These are phyloP conservation scores for Clavispora asparagi DNA, from an alignment of 805 yeast genomes.

Conservation along the genomic window DNA sequence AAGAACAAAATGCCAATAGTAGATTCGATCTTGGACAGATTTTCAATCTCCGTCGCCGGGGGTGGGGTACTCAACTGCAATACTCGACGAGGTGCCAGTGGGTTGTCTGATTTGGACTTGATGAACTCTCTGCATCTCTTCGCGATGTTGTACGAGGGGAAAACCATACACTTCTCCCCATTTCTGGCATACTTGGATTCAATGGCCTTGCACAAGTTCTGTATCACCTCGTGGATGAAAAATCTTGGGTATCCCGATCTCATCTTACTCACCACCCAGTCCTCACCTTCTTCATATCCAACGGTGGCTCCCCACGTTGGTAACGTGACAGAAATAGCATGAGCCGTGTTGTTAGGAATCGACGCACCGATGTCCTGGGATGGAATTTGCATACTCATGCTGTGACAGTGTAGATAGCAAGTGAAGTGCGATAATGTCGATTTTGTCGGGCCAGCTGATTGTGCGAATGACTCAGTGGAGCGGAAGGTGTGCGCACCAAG, in stretches of 20 bases:
- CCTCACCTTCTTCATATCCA: slow-evolving; percentile 88
- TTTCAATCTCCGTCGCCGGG: slow-evolving; percentile 57
- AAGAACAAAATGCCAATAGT: slow-evolving; percentile 77
- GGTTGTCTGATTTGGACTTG: slow-evolving; percentile 30
- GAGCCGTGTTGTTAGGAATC: slow-evolving; percentile 84
- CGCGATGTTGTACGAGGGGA: slow-evolving; percentile 75
- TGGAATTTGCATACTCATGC: slow-evolving; percentile 16
- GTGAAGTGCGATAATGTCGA: not conserved
- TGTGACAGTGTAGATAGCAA: not conserved
- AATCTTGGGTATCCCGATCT: slow-evolving; percentile 86
- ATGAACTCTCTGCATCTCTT: slow-evolving; percentile 82
- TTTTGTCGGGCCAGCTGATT: not conserved
- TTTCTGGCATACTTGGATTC: slow-evolving; percentile 73
- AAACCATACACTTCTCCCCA: slow-evolving; percentile 69
- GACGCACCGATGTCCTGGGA: slow-evolving; percentile 65
- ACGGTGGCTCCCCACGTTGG: slow-evolving; percentile 95
- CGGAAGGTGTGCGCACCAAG: not conserved
- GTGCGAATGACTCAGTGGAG: not conserved
- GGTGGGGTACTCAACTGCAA: slow-evolving; percentile 69
- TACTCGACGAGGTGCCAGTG: slow-evolving; percentile 43
- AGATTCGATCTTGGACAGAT: slow-evolving; percentile 56
- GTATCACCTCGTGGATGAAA: slow-evolving; percentile 61
- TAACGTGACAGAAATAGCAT: slow-evolving; percentile 90
- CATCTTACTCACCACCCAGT: slow-evolving; percentile 73
- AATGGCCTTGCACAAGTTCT: slow-evolving; percentile 48